phyloP scores from a whole-genome alignment of 345 rosid species.

The Leavenworthia alabamica region DNA sequence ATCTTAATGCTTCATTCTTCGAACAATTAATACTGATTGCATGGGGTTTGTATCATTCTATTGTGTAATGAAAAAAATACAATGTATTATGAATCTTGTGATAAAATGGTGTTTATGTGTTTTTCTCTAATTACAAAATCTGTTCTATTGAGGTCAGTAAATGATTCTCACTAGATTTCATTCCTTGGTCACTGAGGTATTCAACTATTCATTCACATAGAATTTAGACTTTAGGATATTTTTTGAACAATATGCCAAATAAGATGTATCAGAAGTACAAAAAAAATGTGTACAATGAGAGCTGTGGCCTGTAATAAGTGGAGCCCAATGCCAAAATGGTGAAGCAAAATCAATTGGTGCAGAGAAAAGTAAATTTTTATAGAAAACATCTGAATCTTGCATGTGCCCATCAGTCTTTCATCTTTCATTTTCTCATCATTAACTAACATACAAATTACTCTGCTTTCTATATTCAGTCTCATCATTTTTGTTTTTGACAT shows the following conservation, averaged over 20 bases:
- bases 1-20: slow-evolving; percentile 24
- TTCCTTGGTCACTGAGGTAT: not conserved
- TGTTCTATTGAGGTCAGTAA: not conserved
- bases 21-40: slow-evolving; percentile 18
- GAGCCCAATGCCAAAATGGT: slow-evolving; percentile 21
- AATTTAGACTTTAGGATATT: not conserved
- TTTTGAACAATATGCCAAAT: not conserved
- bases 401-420: slow-evolving; percentile 34
- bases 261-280: not conserved
- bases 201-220: too few species aligned
- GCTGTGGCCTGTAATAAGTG: slow-evolving; percentile 12
- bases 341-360: slow-evolving; percentile 30
- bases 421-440: slow-evolving; percentile 26
- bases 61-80: slow-evolving; percentile 20
- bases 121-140: not conserved
- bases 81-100: slow-evolving; percentile 4
- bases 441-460: slow-evolving; percentile 25
- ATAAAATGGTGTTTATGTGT: not conserved
- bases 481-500: slow-evolving; percentile 24
- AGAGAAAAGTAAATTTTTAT: not conserved
- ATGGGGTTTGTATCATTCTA: slow-evolving; percentile 7
- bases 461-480: slow-evolving; percentile 10
- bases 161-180: slow-evolving; percentile 4
- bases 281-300: slow-evolving; percentile 14
- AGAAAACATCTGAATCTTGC: slow-evolving; percentile 32